phyloP scores from a whole-genome alignment of 1,139 yeast genomes.

The Pichia sp. region DNA sequence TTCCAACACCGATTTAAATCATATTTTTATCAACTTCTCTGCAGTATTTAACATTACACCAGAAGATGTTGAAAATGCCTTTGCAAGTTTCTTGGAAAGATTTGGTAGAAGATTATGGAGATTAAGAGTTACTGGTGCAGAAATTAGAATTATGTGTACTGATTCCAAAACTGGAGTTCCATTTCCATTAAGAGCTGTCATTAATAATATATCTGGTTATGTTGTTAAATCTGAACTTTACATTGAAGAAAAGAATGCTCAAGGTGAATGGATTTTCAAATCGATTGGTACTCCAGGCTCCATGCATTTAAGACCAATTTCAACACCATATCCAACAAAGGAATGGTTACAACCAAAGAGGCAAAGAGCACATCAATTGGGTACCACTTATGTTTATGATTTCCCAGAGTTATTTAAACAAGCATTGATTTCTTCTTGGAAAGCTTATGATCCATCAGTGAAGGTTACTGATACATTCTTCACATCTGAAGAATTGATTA shows the following conservation, averaged over 20 bases:
- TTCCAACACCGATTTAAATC: conserved; percentile 90
- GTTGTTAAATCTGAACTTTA: conserved; percentile 93
- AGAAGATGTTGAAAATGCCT: conserved; percentile 94
- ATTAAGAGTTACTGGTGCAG: conserved; percentile 94
- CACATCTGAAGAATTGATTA: conserved; percentile 70
- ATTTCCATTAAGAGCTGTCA: conserved; percentile 93
- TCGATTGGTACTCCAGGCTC: conserved; percentile 91
- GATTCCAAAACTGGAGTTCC: conserved; percentile 83
- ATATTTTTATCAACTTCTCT: conserved; percentile 91
- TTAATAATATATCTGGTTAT: conserved; percentile 93
- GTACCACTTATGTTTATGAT: conserved; percentile 95
- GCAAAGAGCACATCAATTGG: conserved; percentile 96
- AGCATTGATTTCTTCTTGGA: conserved; percentile 83
- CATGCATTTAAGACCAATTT: conserved; percentile 93
- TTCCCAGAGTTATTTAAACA: conserved; percentile 98
- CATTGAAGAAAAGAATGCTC: conserved; percentile 84
- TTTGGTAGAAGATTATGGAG: conserved; percentile 97
- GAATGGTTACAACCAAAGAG: conserved; percentile 98
- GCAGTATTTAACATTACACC: conserved; percentile 92
- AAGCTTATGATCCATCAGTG: conserved; percentile 43
- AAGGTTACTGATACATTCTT: conserved; percentile 76
- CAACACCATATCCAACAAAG: conserved; percentile 94
- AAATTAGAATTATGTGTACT: conserved; percentile 89
- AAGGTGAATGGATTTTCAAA: conserved; percentile 95
- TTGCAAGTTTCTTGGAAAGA: conserved; percentile 95